Evolutionary conservation across 495 filamentous ascomycete species (phyloP), one percentile per base, ranked within the genome.

Genomic region (Cairneyella variabilis): DNA sequence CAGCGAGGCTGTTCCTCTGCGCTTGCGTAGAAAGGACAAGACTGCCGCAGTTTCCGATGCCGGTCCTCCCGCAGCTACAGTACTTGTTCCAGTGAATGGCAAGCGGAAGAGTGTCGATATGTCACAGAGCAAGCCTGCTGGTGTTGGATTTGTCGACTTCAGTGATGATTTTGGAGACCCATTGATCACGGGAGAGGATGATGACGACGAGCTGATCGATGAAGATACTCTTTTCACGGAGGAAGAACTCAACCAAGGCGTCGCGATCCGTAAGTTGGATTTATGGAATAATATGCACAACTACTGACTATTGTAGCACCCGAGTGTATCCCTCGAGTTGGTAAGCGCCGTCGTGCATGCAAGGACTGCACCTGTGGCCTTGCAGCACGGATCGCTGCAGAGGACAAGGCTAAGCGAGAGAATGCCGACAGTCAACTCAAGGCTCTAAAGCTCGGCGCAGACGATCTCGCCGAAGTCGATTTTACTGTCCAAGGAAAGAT

Each of bases 351-450:
- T 54, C 82, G 90, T 48, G 91, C 93, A 51, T 98, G 93, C 75
- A 97, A 97, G 71, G 93, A 98, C 72, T 98, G 93, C 74, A 95
- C 89, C 3, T 98, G 93, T 63, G 93, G 95, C 34, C 78, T 98
- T 3, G 86, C 87, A 2, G 77, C 86, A 58, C 76, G 82, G 54
- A 67, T 96, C 36, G 88, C 88, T 57, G 88, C 83, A 6, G 90
- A 96, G 69, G 91, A 97, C 59, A 76, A 74, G 38, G 79, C 82
- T 43, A 85, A 84, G 53, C 79, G 88, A 8, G 69, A 74, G 26
- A 73, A 77, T 49, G 76, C 77, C 0, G 78, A 83, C 50, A 63
- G 65, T 18, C 66, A 69, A 21, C 68, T 78, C n/a, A 43, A 59
- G 45, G 61, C 67, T 2, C 64, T 90, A 43, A 96, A 96, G 74